Conservation (phyloP, 305 asterid genomes). For the Fraxinus sp. region DNA sequence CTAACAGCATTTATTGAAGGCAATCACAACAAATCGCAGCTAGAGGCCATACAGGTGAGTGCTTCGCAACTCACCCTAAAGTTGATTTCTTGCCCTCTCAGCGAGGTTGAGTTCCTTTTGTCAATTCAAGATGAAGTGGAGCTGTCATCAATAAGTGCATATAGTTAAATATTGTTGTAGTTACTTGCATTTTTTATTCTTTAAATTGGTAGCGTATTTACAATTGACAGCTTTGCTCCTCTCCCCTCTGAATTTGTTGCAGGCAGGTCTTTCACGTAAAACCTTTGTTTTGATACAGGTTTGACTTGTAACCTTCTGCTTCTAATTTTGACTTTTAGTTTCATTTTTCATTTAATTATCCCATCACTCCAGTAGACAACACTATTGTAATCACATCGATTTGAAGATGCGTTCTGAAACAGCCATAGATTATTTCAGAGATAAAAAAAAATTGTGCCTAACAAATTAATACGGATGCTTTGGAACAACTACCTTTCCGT, state of each 20-base stretch:
- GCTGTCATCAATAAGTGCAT: background rate
- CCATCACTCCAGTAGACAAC: constrained; percentile 2
- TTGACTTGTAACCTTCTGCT: constrained; percentile 33
- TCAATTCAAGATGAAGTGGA: background rate
- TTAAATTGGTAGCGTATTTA: constrained; percentile 15
- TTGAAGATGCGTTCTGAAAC: background rate
- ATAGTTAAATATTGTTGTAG: background rate
- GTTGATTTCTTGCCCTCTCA: constrained; percentile 20
- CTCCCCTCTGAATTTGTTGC: constrained; percentile 38
- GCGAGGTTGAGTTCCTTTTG: background rate
- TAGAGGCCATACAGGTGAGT: constrained; percentile 88
- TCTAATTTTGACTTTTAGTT: background rate
- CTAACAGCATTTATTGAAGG: constrained; percentile 63
- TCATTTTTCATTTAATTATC: background rate
- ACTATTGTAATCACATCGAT: background rate
- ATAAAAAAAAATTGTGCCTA: constrained; percentile 11
- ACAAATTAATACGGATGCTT: background rate
- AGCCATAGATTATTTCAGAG: background rate
- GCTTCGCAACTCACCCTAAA: constrained; percentile 23
- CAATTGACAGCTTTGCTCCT: constrained; percentile 18
- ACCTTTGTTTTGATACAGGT: constrained; percentile 91
- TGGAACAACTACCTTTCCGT: background rate
- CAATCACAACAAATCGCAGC: constrained; percentile 81
- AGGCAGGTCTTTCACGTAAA: constrained; percentile 91
- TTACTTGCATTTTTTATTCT: background rate